Evolutionary conservation across 805 yeast genomes (phyloP).

Genomic region (Saturnispora saitoi): DNA sequence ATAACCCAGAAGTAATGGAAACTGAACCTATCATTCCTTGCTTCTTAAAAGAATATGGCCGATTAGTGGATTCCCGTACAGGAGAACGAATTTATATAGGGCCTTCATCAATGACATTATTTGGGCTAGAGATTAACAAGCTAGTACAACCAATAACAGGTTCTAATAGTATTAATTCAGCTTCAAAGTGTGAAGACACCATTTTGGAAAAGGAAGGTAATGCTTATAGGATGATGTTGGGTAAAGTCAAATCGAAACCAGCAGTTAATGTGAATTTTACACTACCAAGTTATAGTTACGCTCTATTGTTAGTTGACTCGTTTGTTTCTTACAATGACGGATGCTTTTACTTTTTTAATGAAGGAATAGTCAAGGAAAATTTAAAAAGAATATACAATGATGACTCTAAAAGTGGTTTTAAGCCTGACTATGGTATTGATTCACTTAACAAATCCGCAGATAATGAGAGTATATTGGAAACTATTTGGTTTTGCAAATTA

Average conservation of each 20-base stretch:
- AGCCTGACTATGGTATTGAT: slow-evolving; percentile 25
- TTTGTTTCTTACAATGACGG: slow-evolving; percentile 77
- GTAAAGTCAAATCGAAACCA: slow-evolving; percentile 59
- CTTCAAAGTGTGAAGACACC: slow-evolving; percentile 32
- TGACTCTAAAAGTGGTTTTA: slow-evolving; percentile 21
- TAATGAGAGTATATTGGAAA: slow-evolving; percentile 52
- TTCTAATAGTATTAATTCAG: slow-evolving; percentile 3
- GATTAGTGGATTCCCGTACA: slow-evolving; percentile 63
- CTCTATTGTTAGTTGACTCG: slow-evolving; percentile 65
- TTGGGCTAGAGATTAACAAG: slow-evolving; percentile 69
- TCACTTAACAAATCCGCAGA: slow-evolving; percentile 24
- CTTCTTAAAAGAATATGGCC: slow-evolving; percentile 61
- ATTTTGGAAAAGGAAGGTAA: slow-evolving; percentile 68
- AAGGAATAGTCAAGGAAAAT: slow-evolving; percentile 65
- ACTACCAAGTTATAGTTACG: slow-evolving; percentile 68
- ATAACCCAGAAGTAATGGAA: not conserved
- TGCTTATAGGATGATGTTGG: slow-evolving; percentile 61
- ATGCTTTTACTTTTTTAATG: slow-evolving; percentile 77
- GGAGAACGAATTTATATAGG: slow-evolving; percentile 75
- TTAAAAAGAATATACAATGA: slow-evolving; percentile 57
- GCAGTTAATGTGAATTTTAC: slow-evolving; percentile 64
- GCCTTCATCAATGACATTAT: slow-evolving; percentile 73
- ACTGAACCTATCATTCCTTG: slow-evolving; percentile 56
- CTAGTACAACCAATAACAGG: slow-evolving; percentile 14
- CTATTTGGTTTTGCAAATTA: slow-evolving; percentile 76